These are phyloP conservation scores for Rutstroemia sp. DNA, from an alignment of 2,329 filamentous ascomycete species.

Conservation along the genomic window DNA sequence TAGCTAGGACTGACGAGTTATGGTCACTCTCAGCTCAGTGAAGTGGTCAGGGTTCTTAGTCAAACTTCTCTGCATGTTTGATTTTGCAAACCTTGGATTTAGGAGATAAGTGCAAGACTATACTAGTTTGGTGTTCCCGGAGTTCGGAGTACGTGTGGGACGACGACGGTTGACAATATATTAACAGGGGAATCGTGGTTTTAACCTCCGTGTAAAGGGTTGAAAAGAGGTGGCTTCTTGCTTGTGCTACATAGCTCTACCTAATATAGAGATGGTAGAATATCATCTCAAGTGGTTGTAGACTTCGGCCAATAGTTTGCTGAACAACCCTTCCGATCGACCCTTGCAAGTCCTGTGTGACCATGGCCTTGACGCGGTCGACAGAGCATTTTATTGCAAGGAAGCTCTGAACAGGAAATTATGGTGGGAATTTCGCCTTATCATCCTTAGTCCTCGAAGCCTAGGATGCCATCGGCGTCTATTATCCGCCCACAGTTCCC, in stretches of 20 bases:
- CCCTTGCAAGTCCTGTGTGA: not conserved
- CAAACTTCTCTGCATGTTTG: not conserved
- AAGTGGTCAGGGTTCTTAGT: not conserved
- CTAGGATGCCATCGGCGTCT: conserved; percentile 5
- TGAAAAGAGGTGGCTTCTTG: not conserved
- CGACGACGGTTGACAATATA: not conserved
- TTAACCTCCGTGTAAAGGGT: too few relatives aligned
- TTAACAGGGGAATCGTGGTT: not conserved
- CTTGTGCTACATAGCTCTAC: not conserved
- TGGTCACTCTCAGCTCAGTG: not conserved
- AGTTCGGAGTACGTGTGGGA: not conserved
- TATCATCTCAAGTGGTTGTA: not conserved
- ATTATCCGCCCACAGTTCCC: conserved; percentile 3
- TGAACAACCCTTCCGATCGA: not conserved
- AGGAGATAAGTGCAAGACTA: too few relatives aligned
- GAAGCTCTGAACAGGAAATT: not conserved
- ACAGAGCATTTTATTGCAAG: not conserved
- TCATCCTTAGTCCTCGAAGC: not conserved
- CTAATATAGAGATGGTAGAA: not conserved
- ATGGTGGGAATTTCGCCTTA: not conserved
- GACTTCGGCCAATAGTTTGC: not conserved
- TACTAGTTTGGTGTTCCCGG: not conserved
- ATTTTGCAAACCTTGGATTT: not conserved
- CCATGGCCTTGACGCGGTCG: not conserved
- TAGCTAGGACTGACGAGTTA: not conserved